Evolutionary conservation across 768 basidiomycete genomes (phyloP).

Genomic region (Kwoniella dendrophila): DNA sequence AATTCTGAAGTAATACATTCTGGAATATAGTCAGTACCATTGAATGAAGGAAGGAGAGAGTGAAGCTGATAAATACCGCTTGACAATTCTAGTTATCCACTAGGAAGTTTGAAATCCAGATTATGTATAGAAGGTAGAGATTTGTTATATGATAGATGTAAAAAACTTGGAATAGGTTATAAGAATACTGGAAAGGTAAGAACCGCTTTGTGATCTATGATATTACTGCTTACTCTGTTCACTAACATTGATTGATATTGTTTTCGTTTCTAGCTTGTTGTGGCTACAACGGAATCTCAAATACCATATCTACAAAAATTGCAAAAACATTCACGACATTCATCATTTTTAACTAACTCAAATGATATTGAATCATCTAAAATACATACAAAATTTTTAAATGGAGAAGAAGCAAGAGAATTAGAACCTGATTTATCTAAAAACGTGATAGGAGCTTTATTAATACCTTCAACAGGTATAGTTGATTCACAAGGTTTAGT

Average conservation of each 20-base stretch:
- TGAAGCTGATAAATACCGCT: slow-evolving; percentile 15
- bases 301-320: slow-evolving; percentile 70
- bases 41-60: not conserved
- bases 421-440: slow-evolving; percentile 81
- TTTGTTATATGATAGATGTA: slow-evolving; percentile 77
- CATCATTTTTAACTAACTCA: slow-evolving; percentile 62
- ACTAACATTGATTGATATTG: no score
- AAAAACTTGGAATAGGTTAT: slow-evolving; percentile 65
- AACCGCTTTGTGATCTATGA: no score
- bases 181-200: slow-evolving; percentile 69
- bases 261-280: slow-evolving; percentile 71
- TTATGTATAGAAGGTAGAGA: slow-evolving; percentile 84
- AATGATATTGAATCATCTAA: slow-evolving; percentile 36
- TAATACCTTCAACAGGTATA: slow-evolving; percentile 86
- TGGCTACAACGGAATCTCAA: slow-evolving; percentile 69
- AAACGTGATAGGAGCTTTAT: slow-evolving; percentile 72
- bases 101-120: slow-evolving; percentile 77
- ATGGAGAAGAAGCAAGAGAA: slow-evolving; percentile 67
- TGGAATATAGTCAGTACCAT: slow-evolving; percentile 53
- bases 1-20: slow-evolving; percentile 96
- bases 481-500: slow-evolving; percentile 83
- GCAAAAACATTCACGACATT: slow-evolving; percentile 64
- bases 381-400: slow-evolving; percentile 68
- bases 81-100: slow-evolving; percentile 73
- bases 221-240: not conserved